phyloP scores from a whole-genome alignment of 2,329 filamentous ascomycete species.

The Cyclaneusma minus region DNA sequence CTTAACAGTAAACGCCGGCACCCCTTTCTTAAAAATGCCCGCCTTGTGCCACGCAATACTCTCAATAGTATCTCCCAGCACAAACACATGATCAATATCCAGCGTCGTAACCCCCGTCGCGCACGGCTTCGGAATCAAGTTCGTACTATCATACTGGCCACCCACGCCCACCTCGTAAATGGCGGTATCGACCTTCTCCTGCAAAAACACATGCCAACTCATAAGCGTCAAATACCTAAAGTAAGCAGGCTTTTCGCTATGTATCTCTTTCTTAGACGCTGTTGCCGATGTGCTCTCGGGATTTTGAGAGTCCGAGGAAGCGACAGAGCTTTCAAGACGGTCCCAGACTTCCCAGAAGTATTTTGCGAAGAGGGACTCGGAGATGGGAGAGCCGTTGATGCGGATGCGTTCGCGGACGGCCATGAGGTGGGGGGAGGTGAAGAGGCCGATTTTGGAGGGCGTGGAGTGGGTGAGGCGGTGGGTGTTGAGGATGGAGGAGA shows the following conservation, averaged over 20 bases:
- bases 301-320: conserved; percentile 9
- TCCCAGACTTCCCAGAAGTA: conserved; percentile 59
- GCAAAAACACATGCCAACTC: conserved; percentile 50
- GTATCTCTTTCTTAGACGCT: conserved; percentile 19
- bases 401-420: conserved; percentile 53
- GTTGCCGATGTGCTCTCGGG: too few species aligned
- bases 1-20: conserved; percentile 39
- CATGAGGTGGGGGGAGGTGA: conserved; percentile 55
- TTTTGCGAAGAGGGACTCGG: conserved; percentile 40
- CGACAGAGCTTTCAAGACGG: conserved; percentile 23
- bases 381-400: conserved; percentile 41
- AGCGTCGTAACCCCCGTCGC: conserved; percentile 48
- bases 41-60: conserved; percentile 63
- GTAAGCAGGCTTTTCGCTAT: conserved; percentile 34
- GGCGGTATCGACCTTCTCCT: conserved; percentile 43
- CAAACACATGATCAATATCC: conserved; percentile 52
- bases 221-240: conserved; percentile 49
- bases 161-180: conserved; percentile 55
- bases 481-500: conserved; percentile 42
- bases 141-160: conserved; percentile 54
- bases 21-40: conserved; percentile 49
- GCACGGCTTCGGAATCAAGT: conserved; percentile 41
- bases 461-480: conserved; percentile 23
- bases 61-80: conserved; percentile 45
- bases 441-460: conserved; percentile 35